Percentiles rank a stretch among this genome's conserved stretches.
Evolutionary conservation across 73 alveolate species (phyloP).

Genomic region (Tetrahymena elliotti): DNA sequence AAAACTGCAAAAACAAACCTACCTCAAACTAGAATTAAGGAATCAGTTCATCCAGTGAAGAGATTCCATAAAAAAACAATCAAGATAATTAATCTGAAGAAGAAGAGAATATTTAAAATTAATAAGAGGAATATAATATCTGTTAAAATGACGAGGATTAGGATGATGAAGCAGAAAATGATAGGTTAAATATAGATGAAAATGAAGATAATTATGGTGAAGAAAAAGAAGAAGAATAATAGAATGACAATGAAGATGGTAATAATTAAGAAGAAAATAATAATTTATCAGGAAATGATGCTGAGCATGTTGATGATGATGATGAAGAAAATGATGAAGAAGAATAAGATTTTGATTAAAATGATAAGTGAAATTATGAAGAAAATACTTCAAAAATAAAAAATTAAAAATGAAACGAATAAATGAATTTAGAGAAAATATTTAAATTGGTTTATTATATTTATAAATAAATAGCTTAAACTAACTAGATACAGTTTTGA

Average conservation of each 20-base stretch:
- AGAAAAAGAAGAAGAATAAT: not conserved
- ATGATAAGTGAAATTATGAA: not conserved
- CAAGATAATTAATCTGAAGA: not conserved
- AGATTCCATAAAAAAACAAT: not conserved
- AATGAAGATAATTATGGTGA: not conserved
- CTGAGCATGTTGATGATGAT: not conserved
- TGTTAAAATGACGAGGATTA: not conserved
- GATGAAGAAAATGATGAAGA: not conserved
- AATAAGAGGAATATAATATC: not conserved
- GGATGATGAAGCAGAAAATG: not conserved
- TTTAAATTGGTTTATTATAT: not conserved
- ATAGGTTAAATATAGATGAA: not conserved
- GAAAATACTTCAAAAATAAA: too few relatives aligned
- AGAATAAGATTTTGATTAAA: not conserved
- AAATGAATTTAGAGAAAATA: not conserved
- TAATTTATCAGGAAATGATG: not conserved
- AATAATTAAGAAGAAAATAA: not conserved
- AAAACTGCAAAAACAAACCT: not conserved
- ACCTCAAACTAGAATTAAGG: not conserved
- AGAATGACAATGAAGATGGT: not conserved
- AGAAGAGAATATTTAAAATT: not conserved
- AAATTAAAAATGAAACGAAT: too few relatives aligned
- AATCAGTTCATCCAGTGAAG: not conserved
- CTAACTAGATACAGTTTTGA: not conserved
- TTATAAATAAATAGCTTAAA: not conserved